These are phyloP conservation scores for Suzukiozyma palmioleophila DNA, from an alignment of 1,139 yeast genomes.

Conservation along the genomic window DNA sequence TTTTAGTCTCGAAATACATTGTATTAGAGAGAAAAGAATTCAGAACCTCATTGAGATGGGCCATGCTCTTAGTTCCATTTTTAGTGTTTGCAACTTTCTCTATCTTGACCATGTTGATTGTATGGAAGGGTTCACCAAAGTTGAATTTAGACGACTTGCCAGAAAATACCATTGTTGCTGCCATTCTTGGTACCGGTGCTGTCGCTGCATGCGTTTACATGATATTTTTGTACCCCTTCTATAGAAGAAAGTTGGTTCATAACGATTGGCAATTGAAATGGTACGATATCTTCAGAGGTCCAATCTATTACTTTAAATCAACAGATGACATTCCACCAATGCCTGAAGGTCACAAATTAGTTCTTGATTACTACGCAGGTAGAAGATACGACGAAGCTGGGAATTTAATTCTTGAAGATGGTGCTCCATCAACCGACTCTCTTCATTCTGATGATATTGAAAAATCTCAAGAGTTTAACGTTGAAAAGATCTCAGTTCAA, in stretches of 20 bases:
- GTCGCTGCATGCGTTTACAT: slow-evolving; percentile 51
- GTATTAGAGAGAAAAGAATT: slow-evolving; percentile 57
- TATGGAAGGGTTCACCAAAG: slow-evolving; percentile 74
- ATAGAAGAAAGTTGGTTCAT: slow-evolving; percentile 54
- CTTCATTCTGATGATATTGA: slow-evolving; percentile 8
- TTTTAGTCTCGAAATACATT: slow-evolving; percentile 53
- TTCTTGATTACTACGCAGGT: slow-evolving; percentile 63
- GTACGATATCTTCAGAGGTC: slow-evolving; percentile 57
- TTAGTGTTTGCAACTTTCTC: slow-evolving; percentile 60
- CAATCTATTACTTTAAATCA: slow-evolving; percentile 50
- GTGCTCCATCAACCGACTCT: slow-evolving; percentile 8
- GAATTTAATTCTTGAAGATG: slow-evolving; percentile 15
- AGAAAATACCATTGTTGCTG: slow-evolving; percentile 46
- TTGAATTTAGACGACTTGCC: slow-evolving; percentile 52
- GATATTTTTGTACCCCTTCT: slow-evolving; percentile 57
- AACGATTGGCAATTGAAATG: slow-evolving; percentile 66
- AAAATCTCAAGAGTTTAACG: slow-evolving; percentile 4
- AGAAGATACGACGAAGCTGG: slow-evolving; percentile 39
- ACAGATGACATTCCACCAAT: slow-evolving; percentile 61
- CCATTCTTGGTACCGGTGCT: slow-evolving; percentile 61
- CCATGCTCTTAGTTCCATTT: slow-evolving; percentile 54
- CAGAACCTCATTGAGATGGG: slow-evolving; percentile 44
- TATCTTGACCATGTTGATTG: slow-evolving; percentile 56
- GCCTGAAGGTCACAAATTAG: slow-evolving; percentile 53
- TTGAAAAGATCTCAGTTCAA: slow-evolving; percentile 8